These are phyloP conservation scores for Tubosaeta sp. DNA, from an alignment of 768 basidiomycete species.

Conservation along the genomic window DNA sequence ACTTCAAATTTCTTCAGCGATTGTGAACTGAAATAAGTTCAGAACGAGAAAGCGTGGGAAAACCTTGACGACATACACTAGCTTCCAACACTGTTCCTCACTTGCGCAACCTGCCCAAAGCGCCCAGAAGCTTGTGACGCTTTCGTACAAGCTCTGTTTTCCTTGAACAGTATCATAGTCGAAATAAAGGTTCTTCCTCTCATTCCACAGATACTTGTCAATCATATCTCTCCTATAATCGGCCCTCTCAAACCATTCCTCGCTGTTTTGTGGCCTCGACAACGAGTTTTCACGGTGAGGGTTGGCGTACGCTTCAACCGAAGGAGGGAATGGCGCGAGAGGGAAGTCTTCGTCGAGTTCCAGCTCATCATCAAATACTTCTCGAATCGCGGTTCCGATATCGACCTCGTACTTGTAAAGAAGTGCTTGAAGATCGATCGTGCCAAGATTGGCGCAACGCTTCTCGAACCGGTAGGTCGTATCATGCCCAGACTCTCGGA, in stretches of 20 bases:
- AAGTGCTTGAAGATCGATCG: constrained; percentile 92
- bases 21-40: constrained; percentile 51
- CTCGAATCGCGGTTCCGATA: constrained; percentile 95
- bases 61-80: constrained; percentile 62
- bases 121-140: constrained; percentile 94
- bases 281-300: constrained; percentile 56
- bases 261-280: constrained; percentile 62
- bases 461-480: constrained; percentile 98
- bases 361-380: constrained; percentile 90
- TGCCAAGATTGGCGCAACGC: constrained; percentile 93
- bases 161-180: constrained; percentile 93
- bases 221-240: constrained; percentile 79
- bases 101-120: constrained; percentile 98
- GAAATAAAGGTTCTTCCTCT: constrained; percentile 89
- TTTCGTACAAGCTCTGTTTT: constrained; percentile 92
- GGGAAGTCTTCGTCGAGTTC: constrained; percentile 91
- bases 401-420: constrained; percentile 99
- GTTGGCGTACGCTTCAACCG: constrained; percentile 62
- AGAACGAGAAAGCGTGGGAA: constrained; percentile 8
- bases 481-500: constrained; percentile 95
- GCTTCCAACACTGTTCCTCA: constrained; percentile 89
- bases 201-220: constrained; percentile 95
- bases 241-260: constrained; percentile 92
- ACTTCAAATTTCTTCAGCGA: constrained; percentile 96
- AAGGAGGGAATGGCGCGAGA: constrained; percentile 88